Evolutionary conservation across 331 rosid genomes (phyloP).

Genomic region (Malus hybrid): DNA sequence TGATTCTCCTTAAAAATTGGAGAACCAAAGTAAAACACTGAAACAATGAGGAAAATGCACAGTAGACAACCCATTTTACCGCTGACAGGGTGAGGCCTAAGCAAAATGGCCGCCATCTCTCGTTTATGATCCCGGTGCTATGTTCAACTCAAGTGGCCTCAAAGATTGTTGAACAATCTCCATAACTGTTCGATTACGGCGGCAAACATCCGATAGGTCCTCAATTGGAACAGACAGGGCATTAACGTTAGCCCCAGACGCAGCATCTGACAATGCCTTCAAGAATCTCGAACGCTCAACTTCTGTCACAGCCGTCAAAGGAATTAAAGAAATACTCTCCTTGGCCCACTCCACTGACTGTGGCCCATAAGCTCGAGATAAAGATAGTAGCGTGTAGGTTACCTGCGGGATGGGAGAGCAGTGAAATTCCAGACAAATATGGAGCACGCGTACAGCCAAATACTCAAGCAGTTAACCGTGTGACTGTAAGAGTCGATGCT

Average conservation of each 20-base stretch:
- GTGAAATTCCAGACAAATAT: conserved; percentile 2
- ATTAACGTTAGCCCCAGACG: conserved; percentile 58
- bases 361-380: conserved; percentile 61
- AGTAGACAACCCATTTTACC: conserved; percentile 31
- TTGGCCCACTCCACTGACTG: conserved; percentile 87
- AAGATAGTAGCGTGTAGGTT: conserved; percentile 62
- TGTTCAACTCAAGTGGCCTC: conserved; percentile 81
- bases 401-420: conserved; percentile 42
- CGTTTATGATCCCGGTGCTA: conserved; percentile 56
- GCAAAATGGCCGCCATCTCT: conserved; percentile 60
- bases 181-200: conserved; percentile 86
- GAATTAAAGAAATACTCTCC: conserved; percentile 66
- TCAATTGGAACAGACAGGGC: conserved; percentile 51
- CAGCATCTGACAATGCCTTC: conserved; percentile 79
- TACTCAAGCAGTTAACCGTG: not conserved
- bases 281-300: conserved; percentile 77
- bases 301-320: conserved; percentile 81
- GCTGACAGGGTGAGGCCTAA: conserved; percentile 36
- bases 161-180: conserved; percentile 98
- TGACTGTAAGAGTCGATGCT: not conserved
- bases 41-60: conserved; percentile 36
- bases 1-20: conserved; percentile 90
- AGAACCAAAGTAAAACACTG: conserved; percentile 51
- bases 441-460: not conserved
- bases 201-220: conserved; percentile 91